A percentile compares a stretch with the other conserved stretches of the same genome.
These are phyloP conservation scores for Cruciata laevipes DNA, from an alignment of 257 asterid species.

Conservation along the genomic window DNA sequence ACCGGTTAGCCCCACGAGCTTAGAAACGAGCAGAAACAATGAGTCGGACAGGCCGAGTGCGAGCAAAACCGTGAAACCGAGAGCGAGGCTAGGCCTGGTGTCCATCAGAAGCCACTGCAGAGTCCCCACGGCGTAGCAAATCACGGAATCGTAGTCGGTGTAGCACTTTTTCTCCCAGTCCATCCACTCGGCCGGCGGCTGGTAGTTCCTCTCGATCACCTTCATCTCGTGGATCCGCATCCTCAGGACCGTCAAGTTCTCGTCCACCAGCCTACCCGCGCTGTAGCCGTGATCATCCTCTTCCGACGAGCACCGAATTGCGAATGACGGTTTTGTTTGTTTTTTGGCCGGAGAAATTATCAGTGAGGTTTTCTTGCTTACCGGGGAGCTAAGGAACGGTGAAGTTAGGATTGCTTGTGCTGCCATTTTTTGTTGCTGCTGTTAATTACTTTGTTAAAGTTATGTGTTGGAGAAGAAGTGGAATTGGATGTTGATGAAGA, in stretches of 20 bases:
- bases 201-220: constrained; percentile 23
- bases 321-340: background rate
- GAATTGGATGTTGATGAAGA: background rate
- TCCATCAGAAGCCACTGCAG: constrained; percentile 27
- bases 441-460: too few relatives aligned
- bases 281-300: constrained; percentile 9
- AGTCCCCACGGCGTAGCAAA: constrained; percentile 31
- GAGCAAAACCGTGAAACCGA: constrained; percentile 25
- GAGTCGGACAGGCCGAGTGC: constrained; percentile 25
- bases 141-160: constrained; percentile 14
- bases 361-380: background rate
- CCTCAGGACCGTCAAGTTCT: constrained; percentile 27
- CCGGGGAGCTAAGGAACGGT: constrained; percentile 1
- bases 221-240: constrained; percentile 35
- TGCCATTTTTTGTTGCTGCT: constrained; percentile 15
- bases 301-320: constrained; percentile 15
- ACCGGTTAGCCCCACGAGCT: too few relatives aligned
- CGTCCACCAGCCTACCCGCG: constrained; percentile 20
- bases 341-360: background rate
- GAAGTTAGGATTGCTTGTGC: constrained; percentile 8
- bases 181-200: constrained; percentile 30
- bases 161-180: constrained; percentile 34
- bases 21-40: constrained; percentile 13
- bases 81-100: constrained; percentile 30
- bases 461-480: background rate